A percentile compares a stretch with the other conserved stretches of the same genome.
phyloP scores from a whole-genome alignment of 768 basidiomycete species.

The Agrocybe chaxingu region DNA sequence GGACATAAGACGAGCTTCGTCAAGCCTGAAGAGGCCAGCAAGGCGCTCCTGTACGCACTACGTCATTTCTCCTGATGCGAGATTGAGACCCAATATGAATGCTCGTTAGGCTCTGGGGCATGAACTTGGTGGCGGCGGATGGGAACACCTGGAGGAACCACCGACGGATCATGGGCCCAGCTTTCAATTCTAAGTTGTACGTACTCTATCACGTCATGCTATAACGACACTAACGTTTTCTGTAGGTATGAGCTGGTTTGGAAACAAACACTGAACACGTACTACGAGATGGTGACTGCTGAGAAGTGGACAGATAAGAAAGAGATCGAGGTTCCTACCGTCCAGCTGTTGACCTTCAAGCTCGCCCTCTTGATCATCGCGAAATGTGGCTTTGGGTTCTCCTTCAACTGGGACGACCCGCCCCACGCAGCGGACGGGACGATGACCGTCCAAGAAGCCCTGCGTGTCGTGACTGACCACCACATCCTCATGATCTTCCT shows the following conservation, averaged over 20 bases:
- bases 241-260: conserved; percentile 40
- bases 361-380: conserved; percentile 41
- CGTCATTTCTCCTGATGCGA: not conserved
- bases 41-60: conserved; percentile 22
- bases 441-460: conserved; percentile 27
- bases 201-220: conserved; percentile 17
- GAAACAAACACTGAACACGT: conserved; percentile 31
- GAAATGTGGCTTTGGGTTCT: conserved; percentile 45
- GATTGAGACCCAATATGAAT: not conserved
- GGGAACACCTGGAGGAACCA: conserved; percentile 45
- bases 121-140: conserved; percentile 43
- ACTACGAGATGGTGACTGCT: conserved; percentile 33
- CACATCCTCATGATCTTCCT: conserved; percentile 20
- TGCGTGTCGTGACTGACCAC: conserved; percentile 28
- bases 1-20: conserved; percentile 35
- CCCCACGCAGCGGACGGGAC: conserved; percentile 32
- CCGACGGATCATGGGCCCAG: conserved; percentile 39
- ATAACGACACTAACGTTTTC: not conserved
- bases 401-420: conserved; percentile 37
- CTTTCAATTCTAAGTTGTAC: conserved; percentile 40
- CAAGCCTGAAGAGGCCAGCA: conserved; percentile 34
- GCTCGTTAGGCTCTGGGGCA: conserved; percentile 36
- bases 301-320: conserved; percentile 33
- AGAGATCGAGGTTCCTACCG: conserved; percentile 22
- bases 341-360: conserved; percentile 37